Evolutionary conservation across 192 early-diverging fungal species (phyloP), one percentile per base, ranked within the genome.

Genomic region (Mortierella alpina): DNA sequence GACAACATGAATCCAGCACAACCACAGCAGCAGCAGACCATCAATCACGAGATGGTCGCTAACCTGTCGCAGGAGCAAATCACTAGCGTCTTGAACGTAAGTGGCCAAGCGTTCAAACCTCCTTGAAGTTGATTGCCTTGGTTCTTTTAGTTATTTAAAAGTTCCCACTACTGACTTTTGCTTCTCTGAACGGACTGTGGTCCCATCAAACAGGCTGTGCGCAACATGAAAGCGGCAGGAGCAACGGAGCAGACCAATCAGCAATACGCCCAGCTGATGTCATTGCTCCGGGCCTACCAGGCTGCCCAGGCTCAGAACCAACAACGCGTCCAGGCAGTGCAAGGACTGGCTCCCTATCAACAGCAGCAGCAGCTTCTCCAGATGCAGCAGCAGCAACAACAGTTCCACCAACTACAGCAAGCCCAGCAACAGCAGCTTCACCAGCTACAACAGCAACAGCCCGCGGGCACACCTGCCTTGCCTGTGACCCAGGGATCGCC

Each of bases 211-310:
- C 64, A 80, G 77, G 77, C 77, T 45, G 63, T 83, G 18, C 56
- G 69, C 49, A 79, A 65, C 45, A 82, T 92, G 83, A 88, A 93
- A 65, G 73, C 84, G 11, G 83, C 81, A 13, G 94, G 95, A 15
- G 90, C 92, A 15, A 96, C 89, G 11, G 94, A 97, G 86, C 87
- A 88, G 50, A 94, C 89, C 72, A 90, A 90, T 69, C 85, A 86
- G 15, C 93, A 95, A 71, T 93, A 87, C 70, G 94, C 92, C 42
- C 85, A 89, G 68, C 83, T 95, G 42, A 78, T 95, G 82, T 59
- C 72, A 2, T 62, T 90, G n/a, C 69, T 95, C 54, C 83, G 88
- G n/a, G 70, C 86, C 12, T 75, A 84, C 48, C 82, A 83, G 22
- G 62, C 79, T 58, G 77, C 77, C 7, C 64, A 80, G 31, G 52